Evolutionary conservation across 371 early-diverging fungal genomes (phyloP), one percentile per base, ranked within the genome.

Genomic region (Mortierella sp.): DNA sequence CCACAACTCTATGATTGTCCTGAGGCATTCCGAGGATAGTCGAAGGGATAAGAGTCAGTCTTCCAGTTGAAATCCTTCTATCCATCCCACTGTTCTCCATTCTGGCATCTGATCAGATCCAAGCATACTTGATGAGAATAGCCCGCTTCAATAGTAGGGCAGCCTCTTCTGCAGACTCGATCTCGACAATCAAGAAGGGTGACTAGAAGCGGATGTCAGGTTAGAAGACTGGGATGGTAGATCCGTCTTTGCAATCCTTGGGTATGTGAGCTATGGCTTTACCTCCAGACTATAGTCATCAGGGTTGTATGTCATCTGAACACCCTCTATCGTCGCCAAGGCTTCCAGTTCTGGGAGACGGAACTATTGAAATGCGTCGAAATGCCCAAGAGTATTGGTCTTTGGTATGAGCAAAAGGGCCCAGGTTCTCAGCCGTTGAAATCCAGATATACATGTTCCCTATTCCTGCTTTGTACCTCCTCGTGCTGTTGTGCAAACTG

Each of bases 331-430:
- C 19, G 81, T 78, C 0, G 95, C 90, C 54, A 96, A 80, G 0
- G 97, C 86, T 25, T 92, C 85, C 50, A 96, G 86, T 78, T 96
- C 97, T 48, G 90, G 85, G 31, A 89, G 79, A 31, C 93, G 88
- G 72, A 94, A 93, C 70, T 92, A 89, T 28, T 16, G 17, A 37
- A 16, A 19, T 4, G 17, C 7, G 41, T 19, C 34, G 44, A 28
- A 48, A 57, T 28, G 19, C n/a, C n/a, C n/a, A n/a, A n/a, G n/a
- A n/a, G n/a, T 16, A 4, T 50, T 2, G 14, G 14, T 3, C 16
- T 24, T 10, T 27, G 50, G 28, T 50, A 28, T 27, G 6, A n/a
- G n/a, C n/a, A n/a, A n/a, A n/a, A n/a, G n/a, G n/a, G n/a, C n/a
- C n/a, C n/a, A n/a, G n/a, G n/a, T n/a, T n/a, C n/a, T n/a, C n/a